Percentiles rank a stretch among this genome's conserved stretches.
Conservation (phyloP, 2,329 filamentous ascomycete species). For the Epichloe bromicola region DNA sequence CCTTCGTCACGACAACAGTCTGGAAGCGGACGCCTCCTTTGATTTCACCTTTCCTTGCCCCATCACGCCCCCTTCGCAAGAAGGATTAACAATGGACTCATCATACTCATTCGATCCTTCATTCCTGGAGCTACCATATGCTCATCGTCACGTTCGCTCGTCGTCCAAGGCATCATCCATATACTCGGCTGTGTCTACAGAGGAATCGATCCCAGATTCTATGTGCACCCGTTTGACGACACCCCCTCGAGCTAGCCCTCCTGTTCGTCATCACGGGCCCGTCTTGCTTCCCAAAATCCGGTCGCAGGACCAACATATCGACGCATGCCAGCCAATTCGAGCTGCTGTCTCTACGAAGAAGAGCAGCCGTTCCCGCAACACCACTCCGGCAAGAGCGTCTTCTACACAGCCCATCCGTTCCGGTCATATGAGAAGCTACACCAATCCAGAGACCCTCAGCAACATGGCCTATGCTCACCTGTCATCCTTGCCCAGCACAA, state of each 20-base stretch:
- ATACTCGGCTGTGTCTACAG: conserved; percentile 47
- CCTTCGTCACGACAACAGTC: conserved; percentile 26
- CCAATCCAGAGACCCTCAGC: conserved; percentile 44
- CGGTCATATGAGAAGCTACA: conserved; percentile 44
- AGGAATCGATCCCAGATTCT: conserved; percentile 45
- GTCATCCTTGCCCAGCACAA: conserved; percentile 22
- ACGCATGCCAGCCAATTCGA: conserved; percentile 19
- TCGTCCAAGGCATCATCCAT: conserved; percentile 54
- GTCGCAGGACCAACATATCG: conserved; percentile 67
- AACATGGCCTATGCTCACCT: conserved; percentile 23
- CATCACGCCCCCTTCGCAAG: conserved; percentile 14
- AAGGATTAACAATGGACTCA: conserved; percentile 11
- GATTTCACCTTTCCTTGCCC: conserved; percentile 42
- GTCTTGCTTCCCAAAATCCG: conserved; percentile 76
- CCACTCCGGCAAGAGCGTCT: conserved; percentile 12
- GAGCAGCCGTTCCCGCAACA: conserved; percentile 1
- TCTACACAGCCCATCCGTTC: conserved; percentile 23
- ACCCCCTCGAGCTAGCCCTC: conserved; percentile 50
- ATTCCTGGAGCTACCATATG: conserved; percentile 41
- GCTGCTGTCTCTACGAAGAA: conserved; percentile 1
- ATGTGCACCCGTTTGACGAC: conserved; percentile 56
- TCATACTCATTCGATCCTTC: conserved; percentile 42
- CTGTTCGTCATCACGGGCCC: conserved; percentile 66
- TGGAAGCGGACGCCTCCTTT: conserved; percentile 49
- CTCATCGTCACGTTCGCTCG: conserved; percentile 45